Conservation (phyloP, 2,329 filamentous ascomycete genomes). For the Stemphylium beticola region DNA sequence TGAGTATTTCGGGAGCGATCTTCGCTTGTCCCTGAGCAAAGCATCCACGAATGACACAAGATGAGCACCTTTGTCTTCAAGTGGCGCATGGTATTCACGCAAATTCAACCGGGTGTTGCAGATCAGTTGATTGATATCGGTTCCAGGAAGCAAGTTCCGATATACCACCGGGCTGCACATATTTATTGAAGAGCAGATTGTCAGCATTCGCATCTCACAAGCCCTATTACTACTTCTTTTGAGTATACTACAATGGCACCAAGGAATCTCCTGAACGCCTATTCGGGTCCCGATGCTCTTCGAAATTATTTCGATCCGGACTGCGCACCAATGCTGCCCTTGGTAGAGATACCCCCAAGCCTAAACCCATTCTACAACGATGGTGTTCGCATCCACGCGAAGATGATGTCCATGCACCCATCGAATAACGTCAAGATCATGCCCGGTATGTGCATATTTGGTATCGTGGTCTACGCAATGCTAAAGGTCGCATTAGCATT, state of each 20-base stretch:
- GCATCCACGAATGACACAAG: constrained; percentile 4
- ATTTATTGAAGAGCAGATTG: background rate
- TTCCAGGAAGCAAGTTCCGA: background rate
- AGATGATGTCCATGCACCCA: constrained; percentile 70
- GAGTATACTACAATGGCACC: constrained; percentile 10
- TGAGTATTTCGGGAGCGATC: background rate
- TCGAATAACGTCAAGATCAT: constrained; percentile 70
- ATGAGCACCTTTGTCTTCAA: constrained; percentile 5
- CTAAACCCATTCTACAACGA: constrained; percentile 65
- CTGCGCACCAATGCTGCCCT: constrained; percentile 62
- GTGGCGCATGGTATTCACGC: background rate
- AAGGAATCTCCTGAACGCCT: constrained; percentile 56
- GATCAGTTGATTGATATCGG: background rate
- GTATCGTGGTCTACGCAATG: background rate
- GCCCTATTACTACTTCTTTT: background rate
- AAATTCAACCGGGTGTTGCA: background rate
- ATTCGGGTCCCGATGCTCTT: constrained; percentile 63
- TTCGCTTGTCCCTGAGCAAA: background rate
- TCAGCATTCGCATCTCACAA: background rate
- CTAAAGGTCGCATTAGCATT: constrained; percentile 11
- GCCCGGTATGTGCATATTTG: constrained; percentile 53
- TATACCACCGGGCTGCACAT: background rate
- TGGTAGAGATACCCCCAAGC: constrained; percentile 65
- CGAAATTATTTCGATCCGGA: constrained; percentile 67
- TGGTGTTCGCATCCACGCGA: constrained; percentile 68